Evolutionary conservation across 176 grass and related monocot species (phyloP).

Genomic region (Cymbopogon citratus): DNA sequence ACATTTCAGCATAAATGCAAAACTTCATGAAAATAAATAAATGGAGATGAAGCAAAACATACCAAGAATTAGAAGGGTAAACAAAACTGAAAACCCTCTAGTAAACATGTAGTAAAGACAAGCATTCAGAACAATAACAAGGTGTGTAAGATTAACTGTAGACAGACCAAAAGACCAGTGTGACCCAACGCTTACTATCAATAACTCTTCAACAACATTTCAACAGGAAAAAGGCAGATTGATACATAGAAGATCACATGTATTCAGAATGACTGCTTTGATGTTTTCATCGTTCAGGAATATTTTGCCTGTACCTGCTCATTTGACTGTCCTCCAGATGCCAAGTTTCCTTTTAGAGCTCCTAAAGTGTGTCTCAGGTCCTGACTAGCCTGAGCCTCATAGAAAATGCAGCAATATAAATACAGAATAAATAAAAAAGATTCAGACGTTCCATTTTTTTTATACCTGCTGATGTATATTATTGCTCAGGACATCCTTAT

Average conservation of each 20-base stretch:
- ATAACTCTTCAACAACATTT: conserved; percentile 1
- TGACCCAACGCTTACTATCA: not conserved
- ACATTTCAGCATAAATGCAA: not conserved
- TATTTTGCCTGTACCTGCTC: conserved; percentile 38
- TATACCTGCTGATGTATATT: conserved; percentile 27
- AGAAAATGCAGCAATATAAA: conserved; percentile 14
- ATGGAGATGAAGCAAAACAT: not conserved
- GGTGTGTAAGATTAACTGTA: not conserved
- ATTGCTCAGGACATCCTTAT: conserved; percentile 37
- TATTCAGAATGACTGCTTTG: conserved; percentile 17
- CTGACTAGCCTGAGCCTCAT: conserved; percentile 37
- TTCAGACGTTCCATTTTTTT: conserved; percentile 7
- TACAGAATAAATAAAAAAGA: not conserved
- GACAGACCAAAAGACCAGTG: not conserved
- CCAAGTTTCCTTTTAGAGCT: conserved; percentile 45
- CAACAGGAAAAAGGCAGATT: conserved; percentile 13
- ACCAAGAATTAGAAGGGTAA: conserved; percentile 9
- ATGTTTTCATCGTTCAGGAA: not conserved
- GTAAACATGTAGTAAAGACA: not conserved
- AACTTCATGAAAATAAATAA: conserved; percentile 19
- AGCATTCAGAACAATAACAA: conserved; percentile 7
- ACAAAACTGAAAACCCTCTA: not conserved
- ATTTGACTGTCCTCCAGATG: conserved; percentile 38
- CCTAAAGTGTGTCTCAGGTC: conserved; percentile 45
- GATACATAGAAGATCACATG: not conserved